Base-by-base conservation (phyloP, 768 basidiomycete genomes). In the Rhodosporidiobolus odoratus region DNA sequence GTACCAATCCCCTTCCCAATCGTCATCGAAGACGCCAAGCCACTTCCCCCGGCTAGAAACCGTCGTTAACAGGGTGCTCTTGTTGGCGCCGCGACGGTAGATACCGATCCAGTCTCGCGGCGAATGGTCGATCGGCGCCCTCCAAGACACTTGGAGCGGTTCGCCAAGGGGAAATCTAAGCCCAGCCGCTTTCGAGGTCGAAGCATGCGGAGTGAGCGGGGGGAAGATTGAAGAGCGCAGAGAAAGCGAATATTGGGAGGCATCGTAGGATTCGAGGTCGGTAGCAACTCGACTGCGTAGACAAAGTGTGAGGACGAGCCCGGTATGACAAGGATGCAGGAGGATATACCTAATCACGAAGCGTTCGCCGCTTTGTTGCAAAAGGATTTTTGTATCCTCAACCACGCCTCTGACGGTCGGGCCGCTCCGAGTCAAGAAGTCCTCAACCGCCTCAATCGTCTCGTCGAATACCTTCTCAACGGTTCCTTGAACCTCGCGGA, bases 391-490 rank as follows among this genome's bases (percentile, higher is more conserved):
- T 30, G 96, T 95, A 71, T 97, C 95, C 75, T 94, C 87, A 63
- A 98, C 85, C 53, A 96, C 92, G 70, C 89, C 94, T 17, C 88
- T 88, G 62, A 98, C 85, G 77, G 81, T 87, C 13, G 96, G 95
- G 41, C 86, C n/a, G 92, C 92, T 94, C 78, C 88, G 90, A 1
- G 88, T 88, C 68, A 98, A 80, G 80, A 98, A 93, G 61, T 96
- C 95, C 79, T 97, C 95, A 23, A 98, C 87, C 23, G 85, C 91
- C 63, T 94, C 92, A 0, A 90, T 87, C 13, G 94, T 92, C 79
- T 95, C 92, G 74, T 93, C 92, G 72, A 91, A 92, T 27, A 96
- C 95, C 80, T 93, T 95, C 72, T 95, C 93, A 77, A 98, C 89
- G 0, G 91, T 95, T 21, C 92, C 94, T 76, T 88, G 89, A 71